phyloP scores from a whole-genome alignment of 2,329 filamentous ascomycete genomes.

The Juglanconis sp. region DNA sequence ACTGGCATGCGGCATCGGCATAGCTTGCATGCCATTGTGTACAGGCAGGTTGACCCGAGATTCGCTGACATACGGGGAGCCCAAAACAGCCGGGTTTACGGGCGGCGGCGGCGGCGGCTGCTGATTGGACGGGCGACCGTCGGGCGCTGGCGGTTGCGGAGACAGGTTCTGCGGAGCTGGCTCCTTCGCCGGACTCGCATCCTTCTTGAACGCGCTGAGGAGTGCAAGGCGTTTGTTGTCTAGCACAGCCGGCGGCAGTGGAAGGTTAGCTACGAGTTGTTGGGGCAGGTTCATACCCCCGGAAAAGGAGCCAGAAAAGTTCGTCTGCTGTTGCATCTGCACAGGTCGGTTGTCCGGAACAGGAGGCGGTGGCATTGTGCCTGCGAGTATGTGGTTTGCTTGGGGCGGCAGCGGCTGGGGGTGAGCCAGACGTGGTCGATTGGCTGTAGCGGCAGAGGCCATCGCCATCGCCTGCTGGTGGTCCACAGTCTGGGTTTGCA shows the following conservation, averaged over 20 bases:
- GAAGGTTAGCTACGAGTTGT: constrained; percentile 1
- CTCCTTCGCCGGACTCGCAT: constrained; percentile 20
- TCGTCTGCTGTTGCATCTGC: constrained; percentile 13
- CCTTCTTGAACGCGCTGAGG: constrained; percentile 42
- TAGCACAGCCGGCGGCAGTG: constrained; percentile 28
- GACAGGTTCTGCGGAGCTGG: constrained; percentile 1
- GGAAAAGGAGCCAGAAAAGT: not conserved
- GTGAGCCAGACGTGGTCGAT: not conserved
- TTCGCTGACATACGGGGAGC: constrained; percentile 19
- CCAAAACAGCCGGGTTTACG: constrained; percentile 10
- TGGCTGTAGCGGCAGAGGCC: not conserved
- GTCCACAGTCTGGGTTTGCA: not conserved
- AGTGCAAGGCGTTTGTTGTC: constrained; percentile 42
- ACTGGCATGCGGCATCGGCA: constrained; percentile 2
- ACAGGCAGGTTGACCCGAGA: not conserved
- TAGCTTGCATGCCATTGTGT: not conserved
- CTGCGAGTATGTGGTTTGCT: constrained; percentile 12
- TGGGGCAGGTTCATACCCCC: constrained; percentile 8
- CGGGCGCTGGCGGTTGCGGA: constrained; percentile 15
- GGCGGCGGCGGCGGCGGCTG: constrained; percentile 15
- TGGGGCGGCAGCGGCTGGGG: constrained; percentile 15
- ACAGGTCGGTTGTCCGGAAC: constrained; percentile 1
- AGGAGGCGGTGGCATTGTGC: not conserved
- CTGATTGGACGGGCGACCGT: constrained; percentile 15
- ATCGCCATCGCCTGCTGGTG: constrained; percentile 8